Percentiles rank a stretch among this genome's conserved stretches.
Conservation (phyloP, 2,329 filamentous ascomycete genomes). For the Amesomyces nigricolor region DNA sequence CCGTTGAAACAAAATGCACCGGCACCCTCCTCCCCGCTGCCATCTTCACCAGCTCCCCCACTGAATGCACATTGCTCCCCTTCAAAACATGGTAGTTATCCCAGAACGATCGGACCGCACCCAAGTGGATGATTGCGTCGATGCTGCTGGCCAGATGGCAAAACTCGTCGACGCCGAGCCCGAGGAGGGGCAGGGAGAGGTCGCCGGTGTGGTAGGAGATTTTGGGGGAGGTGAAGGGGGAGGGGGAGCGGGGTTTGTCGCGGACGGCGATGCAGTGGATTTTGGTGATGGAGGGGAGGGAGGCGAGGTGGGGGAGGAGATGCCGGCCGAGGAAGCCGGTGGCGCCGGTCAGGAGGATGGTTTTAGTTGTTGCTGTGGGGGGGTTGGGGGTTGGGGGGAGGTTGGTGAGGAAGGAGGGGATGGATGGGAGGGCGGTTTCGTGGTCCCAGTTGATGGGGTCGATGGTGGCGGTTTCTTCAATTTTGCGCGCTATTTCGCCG, state of each 20-base stretch:
- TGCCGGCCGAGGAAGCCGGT: neutral
- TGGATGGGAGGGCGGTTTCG: neutral
- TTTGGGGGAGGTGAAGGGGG: neutral
- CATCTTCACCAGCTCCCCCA: conserved; percentile 1
- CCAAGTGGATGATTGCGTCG: conserved; percentile 5
- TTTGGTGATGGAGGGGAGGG: too few relatives aligned
- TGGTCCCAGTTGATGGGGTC: neutral
- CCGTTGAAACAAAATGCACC: neutral
- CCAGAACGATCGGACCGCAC: conserved; percentile 8
- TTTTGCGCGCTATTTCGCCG: neutral
- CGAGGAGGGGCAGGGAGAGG: too few relatives aligned
- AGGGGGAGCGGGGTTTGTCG: too few relatives aligned
- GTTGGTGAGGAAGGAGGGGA: too few relatives aligned
- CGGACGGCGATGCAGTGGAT: too few relatives aligned
- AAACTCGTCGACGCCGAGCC: neutral
- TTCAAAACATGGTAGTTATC: conserved; percentile 2
- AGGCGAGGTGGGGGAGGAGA: neutral
- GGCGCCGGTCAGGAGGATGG: neutral
- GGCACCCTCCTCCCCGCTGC: neutral
- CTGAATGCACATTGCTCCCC: conserved; percentile 2
- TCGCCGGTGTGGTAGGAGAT: neutral
- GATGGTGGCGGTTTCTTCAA: neutral
- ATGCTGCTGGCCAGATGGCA: neutral
- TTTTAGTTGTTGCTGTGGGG: too few relatives aligned
- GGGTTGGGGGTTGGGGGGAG: too few relatives aligned